Conservation (phyloP, 345 rosid species). For the Brassica juncea region DNA sequence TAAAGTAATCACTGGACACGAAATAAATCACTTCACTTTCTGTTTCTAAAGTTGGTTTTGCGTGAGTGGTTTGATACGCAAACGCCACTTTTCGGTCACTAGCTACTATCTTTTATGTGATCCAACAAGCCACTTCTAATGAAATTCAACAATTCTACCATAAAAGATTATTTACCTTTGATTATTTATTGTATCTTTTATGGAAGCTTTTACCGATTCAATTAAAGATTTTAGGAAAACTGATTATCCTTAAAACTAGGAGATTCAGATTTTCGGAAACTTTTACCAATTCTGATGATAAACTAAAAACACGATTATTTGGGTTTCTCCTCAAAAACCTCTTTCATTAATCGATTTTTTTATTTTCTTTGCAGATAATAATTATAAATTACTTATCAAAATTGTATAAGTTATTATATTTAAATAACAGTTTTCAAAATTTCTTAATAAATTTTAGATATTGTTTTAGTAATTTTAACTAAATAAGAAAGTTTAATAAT, state of each 20-base stretch:
- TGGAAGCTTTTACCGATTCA: not conserved
- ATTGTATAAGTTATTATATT: not conserved
- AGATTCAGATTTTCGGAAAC: not conserved
- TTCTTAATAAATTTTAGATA: not conserved
- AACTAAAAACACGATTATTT: not conserved
- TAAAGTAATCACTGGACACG: not conserved
- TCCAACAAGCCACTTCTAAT: conserved; percentile 2
- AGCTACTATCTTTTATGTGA: not conserved
- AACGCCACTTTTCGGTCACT: not conserved
- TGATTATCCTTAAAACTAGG: not conserved
- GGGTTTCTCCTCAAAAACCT: not conserved
- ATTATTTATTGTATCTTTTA: not conserved
- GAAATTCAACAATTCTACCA: not conserved
- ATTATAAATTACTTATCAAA: not conserved
- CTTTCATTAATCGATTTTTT: not conserved
- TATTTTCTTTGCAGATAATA: not conserved
- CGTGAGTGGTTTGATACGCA: conserved; percentile 17
- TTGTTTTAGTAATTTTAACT: not conserved
- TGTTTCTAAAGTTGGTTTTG: not conserved
- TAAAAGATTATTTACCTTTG: not conserved
- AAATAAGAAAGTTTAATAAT: not conserved
- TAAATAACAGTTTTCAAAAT: not conserved
- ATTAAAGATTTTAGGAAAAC: not conserved
- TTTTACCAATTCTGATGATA: conserved; percentile 2
- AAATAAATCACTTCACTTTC: not conserved